These are phyloP conservation scores for Xylariales sp. DNA, from an alignment of 2,329 filamentous ascomycete genomes.

Conservation along the genomic window DNA sequence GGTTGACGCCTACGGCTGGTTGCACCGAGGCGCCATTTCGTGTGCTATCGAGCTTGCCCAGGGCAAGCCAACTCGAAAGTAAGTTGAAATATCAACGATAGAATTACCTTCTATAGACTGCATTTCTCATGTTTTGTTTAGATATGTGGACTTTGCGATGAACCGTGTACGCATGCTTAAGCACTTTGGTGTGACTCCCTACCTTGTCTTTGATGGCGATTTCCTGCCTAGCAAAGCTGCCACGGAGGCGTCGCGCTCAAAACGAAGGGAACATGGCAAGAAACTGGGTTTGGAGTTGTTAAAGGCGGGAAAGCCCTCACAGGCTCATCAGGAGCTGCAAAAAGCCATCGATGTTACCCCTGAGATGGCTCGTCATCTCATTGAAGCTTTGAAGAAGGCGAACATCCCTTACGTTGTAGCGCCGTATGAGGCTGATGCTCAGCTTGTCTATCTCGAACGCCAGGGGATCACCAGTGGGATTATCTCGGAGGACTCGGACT, in stretches of 20 bases:
- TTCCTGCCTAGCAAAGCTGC: conserved; percentile 91
- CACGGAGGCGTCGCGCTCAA: conserved; percentile 83
- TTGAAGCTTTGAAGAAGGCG: conserved; percentile 87
- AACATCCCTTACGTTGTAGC: conserved; percentile 90
- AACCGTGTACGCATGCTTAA: conserved; percentile 92
- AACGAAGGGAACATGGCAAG: conserved; percentile 80
- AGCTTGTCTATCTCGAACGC: conserved; percentile 92
- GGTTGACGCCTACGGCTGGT: conserved; percentile 98
- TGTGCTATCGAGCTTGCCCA: conserved; percentile 92
- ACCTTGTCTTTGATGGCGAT: conserved; percentile 95
- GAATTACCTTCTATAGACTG: not conserved
- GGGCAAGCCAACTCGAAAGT: conserved; percentile 89
- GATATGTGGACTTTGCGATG: conserved; percentile 91
- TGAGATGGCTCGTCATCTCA: conserved; percentile 91
- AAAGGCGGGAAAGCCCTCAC: conserved; percentile 80
- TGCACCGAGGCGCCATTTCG: conserved; percentile 90
- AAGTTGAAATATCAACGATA: conserved; percentile 50
- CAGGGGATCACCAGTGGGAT: conserved; percentile 87
- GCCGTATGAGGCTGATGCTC: conserved; percentile 97
- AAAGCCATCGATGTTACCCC: conserved; percentile 97
- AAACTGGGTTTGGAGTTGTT: conserved; percentile 81
- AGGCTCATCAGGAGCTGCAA: conserved; percentile 88
- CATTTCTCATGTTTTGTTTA: conserved; percentile 52
- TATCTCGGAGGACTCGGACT: conserved; percentile 94
- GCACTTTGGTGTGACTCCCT: conserved; percentile 93